Evolutionary conservation across 768 basidiomycete species (phyloP).

Genomic region (Leccinum obscurum): DNA sequence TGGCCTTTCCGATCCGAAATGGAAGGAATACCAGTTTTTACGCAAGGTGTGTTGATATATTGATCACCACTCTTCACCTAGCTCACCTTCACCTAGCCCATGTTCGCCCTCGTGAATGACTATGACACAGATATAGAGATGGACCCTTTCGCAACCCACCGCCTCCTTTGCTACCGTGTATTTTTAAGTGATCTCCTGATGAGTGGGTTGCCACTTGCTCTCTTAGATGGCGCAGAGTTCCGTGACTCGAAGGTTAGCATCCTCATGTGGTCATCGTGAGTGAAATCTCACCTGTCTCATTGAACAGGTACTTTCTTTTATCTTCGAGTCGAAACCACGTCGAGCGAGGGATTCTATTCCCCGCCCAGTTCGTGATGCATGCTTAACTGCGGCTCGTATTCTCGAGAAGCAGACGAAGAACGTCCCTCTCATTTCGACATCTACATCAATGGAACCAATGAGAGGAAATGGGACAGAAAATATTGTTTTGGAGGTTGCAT

Average conservation of each 20-base stretch:
- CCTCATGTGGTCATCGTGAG: not conserved
- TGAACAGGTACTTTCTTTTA: conserved; percentile 57
- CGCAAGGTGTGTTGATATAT: conserved; percentile 38
- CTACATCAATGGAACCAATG: not conserved
- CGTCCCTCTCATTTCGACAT: not conserved
- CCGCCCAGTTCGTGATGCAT: conserved; percentile 5
- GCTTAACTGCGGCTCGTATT: conserved; percentile 5
- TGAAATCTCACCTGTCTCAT: not conserved
- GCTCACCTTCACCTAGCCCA: conserved; percentile 46
- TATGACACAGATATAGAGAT: conserved; percentile 36
- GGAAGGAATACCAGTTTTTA: conserved; percentile 44
- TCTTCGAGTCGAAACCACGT: conserved; percentile 44
- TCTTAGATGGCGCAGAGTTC: conserved; percentile 56
- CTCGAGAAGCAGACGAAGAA: conserved; percentile 9
- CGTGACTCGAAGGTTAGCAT: conserved; percentile 58
- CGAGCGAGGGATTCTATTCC: conserved; percentile 17
- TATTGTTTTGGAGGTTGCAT: conserved; percentile 14
- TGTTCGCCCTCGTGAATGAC: conserved; percentile 64
- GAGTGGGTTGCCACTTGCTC: conserved; percentile 50
- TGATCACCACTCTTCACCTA: not conserved
- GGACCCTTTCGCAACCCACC: conserved; percentile 20
- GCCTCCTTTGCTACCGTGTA: conserved; percentile 46
- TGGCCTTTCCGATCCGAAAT: conserved; percentile 45
- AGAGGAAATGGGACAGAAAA: conserved; percentile 3
- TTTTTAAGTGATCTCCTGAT: conserved; percentile 51